Percentiles rank a stretch among this genome's conserved stretches.
These are phyloP conservation scores for Balansia obtecta DNA, from an alignment of 2,329 filamentous ascomycete species.

Conservation along the genomic window DNA sequence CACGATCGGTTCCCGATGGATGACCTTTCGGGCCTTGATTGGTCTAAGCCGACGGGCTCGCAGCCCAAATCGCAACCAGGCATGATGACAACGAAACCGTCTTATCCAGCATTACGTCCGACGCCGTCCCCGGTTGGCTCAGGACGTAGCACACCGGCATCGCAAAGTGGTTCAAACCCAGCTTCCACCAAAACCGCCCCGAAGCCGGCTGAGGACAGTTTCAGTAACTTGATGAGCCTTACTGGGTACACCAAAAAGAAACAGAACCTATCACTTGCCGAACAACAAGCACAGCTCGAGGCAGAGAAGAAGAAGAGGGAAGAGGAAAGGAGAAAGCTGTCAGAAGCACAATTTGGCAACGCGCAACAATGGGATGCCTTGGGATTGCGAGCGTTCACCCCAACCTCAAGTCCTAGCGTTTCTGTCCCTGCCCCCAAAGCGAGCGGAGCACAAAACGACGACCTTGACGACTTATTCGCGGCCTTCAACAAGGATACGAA, in stretches of 20 bases:
- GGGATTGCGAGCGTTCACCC: conserved; percentile 39
- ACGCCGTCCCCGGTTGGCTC: conserved; percentile 44
- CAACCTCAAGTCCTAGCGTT: conserved; percentile 22
- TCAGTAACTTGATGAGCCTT: conserved; percentile 62
- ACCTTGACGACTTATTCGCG: conserved; percentile 52
- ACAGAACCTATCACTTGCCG: conserved; percentile 64
- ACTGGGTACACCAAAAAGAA: conserved; percentile 36
- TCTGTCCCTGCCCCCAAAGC: conserved; percentile 11
- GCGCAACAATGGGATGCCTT: conserved; percentile 65
- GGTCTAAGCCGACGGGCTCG: conserved; percentile 31
- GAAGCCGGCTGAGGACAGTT: conserved; percentile 56
- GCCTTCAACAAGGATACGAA: conserved; percentile 55
- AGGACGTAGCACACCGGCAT: conserved; percentile 42
- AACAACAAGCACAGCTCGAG: conserved; percentile 59
- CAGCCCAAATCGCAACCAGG: conserved; percentile 22
- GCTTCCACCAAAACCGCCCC: conserved; percentile 27
- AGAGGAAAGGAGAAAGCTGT: conserved; percentile 56
- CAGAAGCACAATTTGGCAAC: conserved; percentile 68
- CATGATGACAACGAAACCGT: conserved; percentile 24
- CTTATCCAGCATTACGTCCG: conserved; percentile 40
- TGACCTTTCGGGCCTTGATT: conserved; percentile 48
- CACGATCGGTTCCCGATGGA: conserved; percentile 34
- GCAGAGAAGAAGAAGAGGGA: conserved; percentile 60
- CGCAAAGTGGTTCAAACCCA: conserved; percentile 31
- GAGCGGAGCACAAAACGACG: conserved; percentile 13